These are phyloP conservation scores for Orobanche coerulescens DNA, from an alignment of 257 asterid genomes.

Conservation along the genomic window DNA sequence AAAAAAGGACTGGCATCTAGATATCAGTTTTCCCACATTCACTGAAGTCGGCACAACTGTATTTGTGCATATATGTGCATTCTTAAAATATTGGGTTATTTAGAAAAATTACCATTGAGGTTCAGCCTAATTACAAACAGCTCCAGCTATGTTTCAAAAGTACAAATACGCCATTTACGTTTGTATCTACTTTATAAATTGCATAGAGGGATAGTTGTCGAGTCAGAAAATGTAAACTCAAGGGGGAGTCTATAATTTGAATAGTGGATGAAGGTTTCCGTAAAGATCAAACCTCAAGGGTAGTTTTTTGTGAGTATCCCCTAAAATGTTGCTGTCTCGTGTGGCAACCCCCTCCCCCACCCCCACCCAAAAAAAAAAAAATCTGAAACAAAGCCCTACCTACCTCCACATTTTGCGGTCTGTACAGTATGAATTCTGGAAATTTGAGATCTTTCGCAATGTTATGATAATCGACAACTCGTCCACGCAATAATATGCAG, in stretches of 20 bases:
- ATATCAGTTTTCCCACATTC: not conserved
- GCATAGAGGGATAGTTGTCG: too few species aligned
- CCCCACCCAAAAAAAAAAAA: constrained; percentile 1
- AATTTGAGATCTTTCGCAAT: constrained; percentile 66
- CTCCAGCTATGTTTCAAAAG: too few species aligned
- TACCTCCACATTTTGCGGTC: constrained; percentile 55
- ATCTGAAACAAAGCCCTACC: constrained; percentile 21
- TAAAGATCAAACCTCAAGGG: not conserved
- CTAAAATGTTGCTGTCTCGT: not conserved
- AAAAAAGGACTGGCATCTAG: not conserved
- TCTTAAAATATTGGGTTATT: too few species aligned
- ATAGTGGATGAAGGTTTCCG: too few species aligned
- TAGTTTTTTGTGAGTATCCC: not conserved
- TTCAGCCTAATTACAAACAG: too few species aligned
- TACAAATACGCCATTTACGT: too few species aligned
- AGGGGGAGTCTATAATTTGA: too few species aligned
- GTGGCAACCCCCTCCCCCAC: too few species aligned
- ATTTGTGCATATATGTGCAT: not conserved
- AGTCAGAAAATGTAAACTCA: too few species aligned
- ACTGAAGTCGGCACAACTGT: not conserved
- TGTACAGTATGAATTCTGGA: constrained; percentile 70
- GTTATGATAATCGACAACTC: constrained; percentile 52
- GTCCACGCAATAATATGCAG: constrained; percentile 58
- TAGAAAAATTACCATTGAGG: too few species aligned
- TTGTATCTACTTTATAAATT: not conserved